These are phyloP conservation scores for Ogataea corticis DNA, from an alignment of 805 yeast species.

Conservation along the genomic window DNA sequence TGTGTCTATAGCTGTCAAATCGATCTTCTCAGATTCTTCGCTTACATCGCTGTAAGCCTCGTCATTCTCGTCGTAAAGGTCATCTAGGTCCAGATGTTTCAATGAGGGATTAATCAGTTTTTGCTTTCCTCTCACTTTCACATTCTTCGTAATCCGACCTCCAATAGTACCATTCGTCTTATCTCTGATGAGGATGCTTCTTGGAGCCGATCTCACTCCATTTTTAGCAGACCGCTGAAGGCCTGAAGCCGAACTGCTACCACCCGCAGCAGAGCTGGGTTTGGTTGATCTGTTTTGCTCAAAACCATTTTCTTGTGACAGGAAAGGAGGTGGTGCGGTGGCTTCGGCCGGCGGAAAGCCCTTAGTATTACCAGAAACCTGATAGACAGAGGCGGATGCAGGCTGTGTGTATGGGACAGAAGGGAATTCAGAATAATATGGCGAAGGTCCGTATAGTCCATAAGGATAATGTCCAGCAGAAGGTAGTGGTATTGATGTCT, in stretches of 20 bases:
- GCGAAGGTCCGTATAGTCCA: slow-evolving; percentile 24
- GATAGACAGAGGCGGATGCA: slow-evolving; percentile 16
- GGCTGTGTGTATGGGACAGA: slow-evolving; percentile 16
- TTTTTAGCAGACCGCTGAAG: too few relatives aligned
- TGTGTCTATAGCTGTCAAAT: slow-evolving; percentile 49
- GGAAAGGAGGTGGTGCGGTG: slow-evolving; percentile 12
- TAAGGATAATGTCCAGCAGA: slow-evolving; percentile 23
- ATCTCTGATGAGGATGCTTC: slow-evolving; percentile 18
- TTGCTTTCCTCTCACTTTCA: slow-evolving; percentile 23
- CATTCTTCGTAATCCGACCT: slow-evolving; percentile 18
- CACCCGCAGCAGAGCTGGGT: neutral
- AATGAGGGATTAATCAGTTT: slow-evolving; percentile 26
- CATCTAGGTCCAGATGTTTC: slow-evolving; percentile 27
- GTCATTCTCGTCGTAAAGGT: slow-evolving; percentile 21
- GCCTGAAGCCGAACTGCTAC: slow-evolving; percentile 5
- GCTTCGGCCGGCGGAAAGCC: slow-evolving; percentile 21
- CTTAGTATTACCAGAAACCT: slow-evolving; percentile 13
- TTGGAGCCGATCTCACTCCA: slow-evolving; percentile 10
- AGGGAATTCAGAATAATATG: slow-evolving; percentile 21
- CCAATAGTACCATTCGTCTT: slow-evolving; percentile 11
- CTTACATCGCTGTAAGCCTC: slow-evolving; percentile 21
- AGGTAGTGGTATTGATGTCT: slow-evolving; percentile 16
- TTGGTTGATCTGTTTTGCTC: neutral
- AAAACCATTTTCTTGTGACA: neutral
- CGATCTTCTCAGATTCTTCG: slow-evolving; percentile 35